phyloP scores from a whole-genome alignment of 306 rosid genomes.

The Sicyos baderoa region DNA sequence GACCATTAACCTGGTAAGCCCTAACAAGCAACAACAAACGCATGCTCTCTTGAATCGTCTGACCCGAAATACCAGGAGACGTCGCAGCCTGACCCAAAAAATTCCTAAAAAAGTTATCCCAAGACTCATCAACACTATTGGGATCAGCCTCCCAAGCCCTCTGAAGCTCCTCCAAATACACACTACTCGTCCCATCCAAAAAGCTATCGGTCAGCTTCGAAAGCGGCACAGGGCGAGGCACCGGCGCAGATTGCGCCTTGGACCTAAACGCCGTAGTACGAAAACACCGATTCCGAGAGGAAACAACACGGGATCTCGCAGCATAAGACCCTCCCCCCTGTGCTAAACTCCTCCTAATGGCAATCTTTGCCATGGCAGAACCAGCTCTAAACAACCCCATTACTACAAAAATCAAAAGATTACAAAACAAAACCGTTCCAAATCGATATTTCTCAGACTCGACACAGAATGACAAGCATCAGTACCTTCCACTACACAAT shows the following conservation, averaged over 20 bases:
- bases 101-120: conserved; percentile 94
- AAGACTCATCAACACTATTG: conserved; percentile 82
- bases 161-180: conserved; percentile 89
- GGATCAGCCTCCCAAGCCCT: conserved; percentile 99
- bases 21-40: conserved; percentile 75
- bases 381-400: conserved; percentile 95
- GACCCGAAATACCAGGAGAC: conserved; percentile 89
- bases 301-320: conserved; percentile 45
- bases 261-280: conserved; percentile 52
- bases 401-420: neutral
- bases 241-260: conserved; percentile 61
- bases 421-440: conserved; percentile 4
- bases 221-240: conserved; percentile 82
- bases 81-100: conserved; percentile 84
- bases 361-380: conserved; percentile 56
- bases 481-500: neutral
- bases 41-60: conserved; percentile 98
- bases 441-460: neutral
- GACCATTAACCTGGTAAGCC: conserved; percentile 94
- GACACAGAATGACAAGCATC: conserved; percentile 1
- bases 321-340: conserved; percentile 48
- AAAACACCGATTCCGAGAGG: conserved; percentile 44
- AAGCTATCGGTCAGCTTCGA: conserved; percentile 85
- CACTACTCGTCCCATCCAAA: conserved; percentile 91
- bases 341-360: conserved; percentile 47